Conservation (phyloP, 2,329 filamentous ascomycete species). For the Beauveria varroae region DNA sequence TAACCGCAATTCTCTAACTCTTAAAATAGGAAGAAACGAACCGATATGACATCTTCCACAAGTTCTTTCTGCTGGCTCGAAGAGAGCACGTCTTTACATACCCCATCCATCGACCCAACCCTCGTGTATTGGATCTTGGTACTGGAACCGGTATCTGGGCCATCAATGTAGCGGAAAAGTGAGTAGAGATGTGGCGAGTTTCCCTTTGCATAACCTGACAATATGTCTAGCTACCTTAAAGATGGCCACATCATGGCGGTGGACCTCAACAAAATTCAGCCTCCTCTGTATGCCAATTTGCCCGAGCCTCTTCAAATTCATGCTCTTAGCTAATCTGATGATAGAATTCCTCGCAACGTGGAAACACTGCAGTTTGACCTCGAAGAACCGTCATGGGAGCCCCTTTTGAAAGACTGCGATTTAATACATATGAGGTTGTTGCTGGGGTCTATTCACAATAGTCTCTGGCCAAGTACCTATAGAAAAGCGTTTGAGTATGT, state of each 20-base stretch:
- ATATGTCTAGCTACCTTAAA: conserved; percentile 15
- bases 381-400: conserved; percentile 59
- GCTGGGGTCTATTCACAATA: conserved; percentile 63
- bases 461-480: conserved; percentile 66
- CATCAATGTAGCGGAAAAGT: conserved; percentile 71
- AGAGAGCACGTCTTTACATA: conserved; percentile 27
- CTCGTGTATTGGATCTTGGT: conserved; percentile 55
- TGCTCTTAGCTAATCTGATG: conserved; percentile 14
- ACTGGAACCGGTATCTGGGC: conserved; percentile 90
- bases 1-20: background rate
- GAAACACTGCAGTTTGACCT: conserved; percentile 59
- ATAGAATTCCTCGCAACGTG: conserved; percentile 60
- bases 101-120: conserved; percentile 13
- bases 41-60: conserved; percentile 75
- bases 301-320: too few species aligned
- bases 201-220: background rate
- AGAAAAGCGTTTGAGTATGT: conserved; percentile 58
- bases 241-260: conserved; percentile 29
- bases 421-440: conserved; percentile 78
- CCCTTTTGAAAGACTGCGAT: conserved; percentile 53
- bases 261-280: conserved; percentile 33
- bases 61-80: conserved; percentile 62
- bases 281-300: conserved; percentile 24
- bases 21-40: conserved; percentile 57
- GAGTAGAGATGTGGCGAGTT: conserved; percentile 26